Conservation (phyloP, 257 asterid genomes). For the Handroanthus guayacan region DNA sequence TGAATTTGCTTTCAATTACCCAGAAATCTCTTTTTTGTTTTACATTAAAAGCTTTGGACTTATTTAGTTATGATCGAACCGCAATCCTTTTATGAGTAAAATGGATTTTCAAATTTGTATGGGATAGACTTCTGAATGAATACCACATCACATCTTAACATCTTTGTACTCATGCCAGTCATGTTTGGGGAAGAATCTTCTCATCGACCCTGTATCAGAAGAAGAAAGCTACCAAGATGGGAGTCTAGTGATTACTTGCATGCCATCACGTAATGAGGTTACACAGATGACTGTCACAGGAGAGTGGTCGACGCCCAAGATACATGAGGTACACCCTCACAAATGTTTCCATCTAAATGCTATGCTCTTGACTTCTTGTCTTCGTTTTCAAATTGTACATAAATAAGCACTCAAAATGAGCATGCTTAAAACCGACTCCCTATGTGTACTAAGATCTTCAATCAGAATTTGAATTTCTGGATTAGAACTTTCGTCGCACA, state of each 20-base stretch:
- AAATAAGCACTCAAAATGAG: slow-evolving; percentile 6
- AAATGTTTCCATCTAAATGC: not conserved
- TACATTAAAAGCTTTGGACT: not conserved
- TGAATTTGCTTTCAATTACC: not conserved
- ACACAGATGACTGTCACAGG: slow-evolving; percentile 89
- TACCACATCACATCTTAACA: not conserved
- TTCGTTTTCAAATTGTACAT: not conserved
- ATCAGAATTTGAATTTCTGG: not conserved
- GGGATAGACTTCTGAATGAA: not conserved
- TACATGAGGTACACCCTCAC: slow-evolving; percentile 69
- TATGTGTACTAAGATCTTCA: not conserved
- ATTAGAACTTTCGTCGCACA: not conserved
- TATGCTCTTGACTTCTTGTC: not conserved
- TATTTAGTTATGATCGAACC: slow-evolving; percentile 8
- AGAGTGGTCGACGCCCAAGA: slow-evolving; percentile 87
- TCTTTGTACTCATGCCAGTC: slow-evolving; percentile 54
- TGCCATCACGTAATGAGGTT: slow-evolving; percentile 91
- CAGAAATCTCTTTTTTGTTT: not conserved
- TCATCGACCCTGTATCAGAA: slow-evolving; percentile 83
- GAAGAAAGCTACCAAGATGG: slow-evolving; percentile 90
- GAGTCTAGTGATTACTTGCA: slow-evolving; percentile 74
- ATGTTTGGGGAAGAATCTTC: slow-evolving; percentile 73
- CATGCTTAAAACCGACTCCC: not conserved
- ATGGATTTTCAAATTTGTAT: not conserved
- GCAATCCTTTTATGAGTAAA: not conserved